These are phyloP conservation scores for Aureobasidium lini DNA, from an alignment of 2,329 filamentous ascomycete genomes.

Conservation along the genomic window DNA sequence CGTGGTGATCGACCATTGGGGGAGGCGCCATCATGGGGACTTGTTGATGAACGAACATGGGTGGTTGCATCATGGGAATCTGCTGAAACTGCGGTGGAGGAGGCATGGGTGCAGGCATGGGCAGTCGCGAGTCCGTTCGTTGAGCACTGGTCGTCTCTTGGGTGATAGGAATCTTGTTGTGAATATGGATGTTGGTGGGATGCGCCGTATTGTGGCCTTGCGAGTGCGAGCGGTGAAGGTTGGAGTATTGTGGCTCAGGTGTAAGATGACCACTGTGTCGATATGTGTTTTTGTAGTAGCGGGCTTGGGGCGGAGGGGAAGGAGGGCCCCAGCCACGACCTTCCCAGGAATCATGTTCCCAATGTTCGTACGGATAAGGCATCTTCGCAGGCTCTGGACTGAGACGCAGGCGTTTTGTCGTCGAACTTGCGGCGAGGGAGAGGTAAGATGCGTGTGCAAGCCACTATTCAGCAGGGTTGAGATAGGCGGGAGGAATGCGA, in stretches of 20 bases:
- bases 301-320: background rate
- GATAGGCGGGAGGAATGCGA: background rate
- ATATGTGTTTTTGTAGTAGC: constrained; percentile 14
- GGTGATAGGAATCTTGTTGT: constrained; percentile 33
- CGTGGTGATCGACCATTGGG: background rate
- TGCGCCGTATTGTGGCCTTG: constrained; percentile 33
- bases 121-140: background rate
- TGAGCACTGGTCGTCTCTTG: constrained; percentile 21
- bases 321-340: background rate
- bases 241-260: constrained; percentile 19
- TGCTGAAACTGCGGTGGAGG: constrained; percentile 13
- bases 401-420: background rate
- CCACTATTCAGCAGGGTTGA: background rate
- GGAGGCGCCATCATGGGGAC: background rate
- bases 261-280: constrained; percentile 18
- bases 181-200: constrained; percentile 39
- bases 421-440: background rate
- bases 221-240: constrained; percentile 38
- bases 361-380: background rate
- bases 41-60: background rate
- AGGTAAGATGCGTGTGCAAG: background rate
- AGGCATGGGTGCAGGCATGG: background rate
- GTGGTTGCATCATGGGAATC: constrained; percentile 4
- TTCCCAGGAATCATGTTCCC: too few relatives aligned
- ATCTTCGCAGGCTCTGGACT: background rate